phyloP scores from a whole-genome alignment of 768 basidiomycete species.

The Lentinula sp. region DNA sequence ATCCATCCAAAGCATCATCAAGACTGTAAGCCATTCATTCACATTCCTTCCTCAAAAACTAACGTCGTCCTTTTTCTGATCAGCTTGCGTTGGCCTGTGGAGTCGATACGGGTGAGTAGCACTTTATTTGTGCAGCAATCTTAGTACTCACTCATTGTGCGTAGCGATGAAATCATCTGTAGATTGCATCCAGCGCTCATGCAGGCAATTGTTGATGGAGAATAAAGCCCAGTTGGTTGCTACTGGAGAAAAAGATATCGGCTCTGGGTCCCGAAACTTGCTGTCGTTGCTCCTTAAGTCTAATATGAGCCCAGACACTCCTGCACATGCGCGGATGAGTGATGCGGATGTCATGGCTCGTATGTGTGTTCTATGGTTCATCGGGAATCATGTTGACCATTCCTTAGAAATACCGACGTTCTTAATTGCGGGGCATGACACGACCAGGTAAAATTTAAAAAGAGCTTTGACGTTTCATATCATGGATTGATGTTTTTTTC shows the following conservation, averaged over 20 bases:
- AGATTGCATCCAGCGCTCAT: neutral
- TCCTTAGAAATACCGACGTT: slow-evolving; percentile 32
- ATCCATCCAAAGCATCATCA: slow-evolving; percentile 26
- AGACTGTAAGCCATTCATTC: slow-evolving; percentile 22
- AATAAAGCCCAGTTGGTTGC: slow-evolving; percentile 33
- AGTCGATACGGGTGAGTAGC: slow-evolving; percentile 25
- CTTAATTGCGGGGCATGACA: slow-evolving; percentile 29
- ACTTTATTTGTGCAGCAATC: slow-evolving; percentile 1
- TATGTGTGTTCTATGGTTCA: neutral
- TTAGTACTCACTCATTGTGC: slow-evolving; percentile 34
- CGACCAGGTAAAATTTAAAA: neutral
- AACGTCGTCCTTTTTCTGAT: neutral
- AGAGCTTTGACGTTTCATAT: neutral
- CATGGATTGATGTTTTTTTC: slow-evolving; percentile 22
- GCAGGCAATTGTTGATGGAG: slow-evolving; percentile 37
- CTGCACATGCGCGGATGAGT: slow-evolving; percentile 34
- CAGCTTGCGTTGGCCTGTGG: neutral
- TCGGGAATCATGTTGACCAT: neutral
- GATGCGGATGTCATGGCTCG: slow-evolving; percentile 40
- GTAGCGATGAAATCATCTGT: neutral
- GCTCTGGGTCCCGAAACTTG: slow-evolving; percentile 32
- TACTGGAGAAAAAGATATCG: slow-evolving; percentile 10
- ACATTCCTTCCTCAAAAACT: neutral
- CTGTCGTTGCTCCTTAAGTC: slow-evolving; percentile 42
- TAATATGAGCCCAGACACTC: slow-evolving; percentile 42